Base-by-base conservation (phyloP, 192 early-diverging fungal species). In the Coemansia sp. region DNA sequence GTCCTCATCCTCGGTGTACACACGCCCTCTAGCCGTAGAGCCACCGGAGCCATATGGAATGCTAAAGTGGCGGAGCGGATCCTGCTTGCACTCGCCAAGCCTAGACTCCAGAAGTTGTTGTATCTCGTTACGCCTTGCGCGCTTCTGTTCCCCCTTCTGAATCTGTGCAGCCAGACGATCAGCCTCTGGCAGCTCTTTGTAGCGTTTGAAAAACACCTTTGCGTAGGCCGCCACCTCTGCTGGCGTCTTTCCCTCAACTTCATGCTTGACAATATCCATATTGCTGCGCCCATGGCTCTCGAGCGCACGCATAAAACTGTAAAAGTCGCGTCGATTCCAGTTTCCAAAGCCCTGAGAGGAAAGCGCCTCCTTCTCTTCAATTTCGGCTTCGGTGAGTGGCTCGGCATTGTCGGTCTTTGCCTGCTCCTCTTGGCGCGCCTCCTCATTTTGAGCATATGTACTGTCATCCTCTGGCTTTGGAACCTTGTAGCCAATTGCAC, bases 1-100 rank as follows among this genome's bases (percentile, higher is more conserved):
- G 76, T 99, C 97, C 81, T 99, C 97, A 27, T 97, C 95, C 67
- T 99, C 97, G 0, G 95, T 95, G 60, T 78, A 84, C 72, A 87
- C 95, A 33, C 90, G 92, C 50, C 95, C 94, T 57, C 90, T 94
- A 58, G 88, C 90, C 0, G 87, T 83, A 8, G 75, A 74, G 7
- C 80, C 80, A 33, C 80, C 80, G 63, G 92, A 90, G 58, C 88
- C 90, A 76, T 98, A 98, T 6, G 89, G 86, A 27, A 99, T 90
- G 75, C 86, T 86, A 61, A 99, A 80, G 65, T 99, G 92, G 65
- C 94, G 93, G 33, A 96, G 80, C 19, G 96, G 95, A 20, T 90
- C 75, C 42, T 87, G 86, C 59, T 92, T 87, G 55, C 85, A 84
- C 33, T 78, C 75, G 8, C 59, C 58, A 31, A 98, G 85, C 68